A percentile compares a stretch with the other conserved stretches of the same genome.
phyloP scores from a whole-genome alignment of 257 asterid genomes.

The Solanum raphanifolium region DNA sequence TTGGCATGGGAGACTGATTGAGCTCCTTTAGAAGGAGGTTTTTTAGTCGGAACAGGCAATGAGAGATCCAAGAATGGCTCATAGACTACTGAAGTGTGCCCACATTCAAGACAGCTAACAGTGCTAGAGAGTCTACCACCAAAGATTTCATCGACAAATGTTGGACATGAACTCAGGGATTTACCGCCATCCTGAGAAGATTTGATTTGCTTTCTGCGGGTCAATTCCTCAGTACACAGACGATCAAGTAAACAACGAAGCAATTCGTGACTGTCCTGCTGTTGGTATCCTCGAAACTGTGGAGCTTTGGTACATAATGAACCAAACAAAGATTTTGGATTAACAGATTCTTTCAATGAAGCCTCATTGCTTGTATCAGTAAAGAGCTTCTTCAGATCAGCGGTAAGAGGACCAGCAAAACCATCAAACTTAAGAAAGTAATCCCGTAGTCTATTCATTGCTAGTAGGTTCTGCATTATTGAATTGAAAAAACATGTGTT shows the following conservation, averaged over 20 bases:
- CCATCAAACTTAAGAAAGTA: conserved; percentile 43
- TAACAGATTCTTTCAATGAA: conserved; percentile 36
- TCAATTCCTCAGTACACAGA: conserved; percentile 53
- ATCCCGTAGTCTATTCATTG: conserved; percentile 44
- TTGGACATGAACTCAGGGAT: conserved; percentile 19
- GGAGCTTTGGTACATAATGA: conserved; percentile 74
- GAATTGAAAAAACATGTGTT: conserved; percentile 95
- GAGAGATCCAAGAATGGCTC: conserved; percentile 90
- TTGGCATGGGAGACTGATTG: conserved; percentile 43
- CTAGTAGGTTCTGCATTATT: conserved; percentile 67
- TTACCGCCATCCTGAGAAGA: conserved; percentile 18
- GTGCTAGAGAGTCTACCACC: conserved; percentile 86
- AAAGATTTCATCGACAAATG: conserved; percentile 65
- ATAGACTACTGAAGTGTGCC: conserved; percentile 56
- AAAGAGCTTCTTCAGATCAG: conserved; percentile 56
- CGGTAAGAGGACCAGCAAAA: conserved; percentile 59
- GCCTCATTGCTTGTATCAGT: conserved; percentile 36
- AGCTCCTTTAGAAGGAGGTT: conserved; percentile 38
- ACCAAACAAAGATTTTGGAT: conserved; percentile 65
- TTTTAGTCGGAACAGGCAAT: conserved; percentile 75
- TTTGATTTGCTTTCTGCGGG: conserved; percentile 25
- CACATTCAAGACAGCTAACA: conserved; percentile 75
- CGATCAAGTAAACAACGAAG: conserved; percentile 87
- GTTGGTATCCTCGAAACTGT: conserved; percentile 84
- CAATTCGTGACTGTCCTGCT: conserved; percentile 92